Conservation (phyloP, 768 basidiomycete species). For the Fomitopsis pulvina region DNA sequence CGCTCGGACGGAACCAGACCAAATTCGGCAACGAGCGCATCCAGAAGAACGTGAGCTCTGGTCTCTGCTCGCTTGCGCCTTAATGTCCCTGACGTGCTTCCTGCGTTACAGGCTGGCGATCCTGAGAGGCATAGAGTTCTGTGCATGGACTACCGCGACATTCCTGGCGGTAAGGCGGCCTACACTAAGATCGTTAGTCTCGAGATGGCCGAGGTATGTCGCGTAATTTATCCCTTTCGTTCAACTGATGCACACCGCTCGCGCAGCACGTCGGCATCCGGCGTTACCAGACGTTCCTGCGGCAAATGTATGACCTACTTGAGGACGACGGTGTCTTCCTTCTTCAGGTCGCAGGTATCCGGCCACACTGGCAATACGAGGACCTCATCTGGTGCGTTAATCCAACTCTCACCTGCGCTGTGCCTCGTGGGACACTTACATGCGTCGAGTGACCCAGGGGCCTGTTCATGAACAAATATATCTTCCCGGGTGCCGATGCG, state of each 20-base stretch:
- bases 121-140: slow-evolving; percentile 80
- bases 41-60: slow-evolving; percentile 59
- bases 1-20: slow-evolving; percentile 86
- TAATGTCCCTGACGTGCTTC: background rate
- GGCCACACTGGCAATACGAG: slow-evolving; percentile 97
- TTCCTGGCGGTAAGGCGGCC: slow-evolving; percentile 65
- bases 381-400: slow-evolving; percentile 80
- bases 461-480: slow-evolving; percentile 95
- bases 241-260: background rate
- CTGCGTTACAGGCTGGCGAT: slow-evolving; percentile 22
- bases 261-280: slow-evolving; percentile 88
- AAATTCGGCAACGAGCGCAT: slow-evolving; percentile 90
- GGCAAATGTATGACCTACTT: slow-evolving; percentile 87
- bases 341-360: slow-evolving; percentile 94
- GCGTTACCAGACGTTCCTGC: slow-evolving; percentile 83
- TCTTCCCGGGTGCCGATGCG: slow-evolving; percentile 98
- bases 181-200: slow-evolving; percentile 94
- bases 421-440: background rate
- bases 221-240: background rate
- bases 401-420: background rate
- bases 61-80: background rate
- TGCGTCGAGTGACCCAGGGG: slow-evolving; percentile 44
- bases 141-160: slow-evolving; percentile 90
- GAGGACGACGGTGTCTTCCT: slow-evolving; percentile 94
- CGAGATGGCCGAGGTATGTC: slow-evolving; percentile 91